These are phyloP conservation scores for Blastomyces silverae DNA, from an alignment of 2,329 filamentous ascomycete species.

Conservation along the genomic window DNA sequence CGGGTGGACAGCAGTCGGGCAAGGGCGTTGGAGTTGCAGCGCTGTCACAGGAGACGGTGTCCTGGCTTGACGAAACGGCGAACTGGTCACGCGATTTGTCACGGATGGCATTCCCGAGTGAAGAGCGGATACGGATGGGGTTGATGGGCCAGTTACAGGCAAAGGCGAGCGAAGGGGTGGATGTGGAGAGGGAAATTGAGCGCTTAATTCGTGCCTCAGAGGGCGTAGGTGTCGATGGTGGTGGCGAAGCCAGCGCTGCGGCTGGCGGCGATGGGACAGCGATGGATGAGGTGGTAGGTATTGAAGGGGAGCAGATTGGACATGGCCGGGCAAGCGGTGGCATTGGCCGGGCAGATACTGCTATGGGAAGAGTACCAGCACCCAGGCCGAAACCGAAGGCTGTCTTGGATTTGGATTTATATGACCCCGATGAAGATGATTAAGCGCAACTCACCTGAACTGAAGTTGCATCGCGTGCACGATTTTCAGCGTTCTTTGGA, in stretches of 20 bases:
- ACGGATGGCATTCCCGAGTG: conserved; percentile 41
- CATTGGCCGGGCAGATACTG: conserved; percentile 14
- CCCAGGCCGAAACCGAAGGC: conserved; percentile 34
- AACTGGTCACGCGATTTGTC: conserved; percentile 36
- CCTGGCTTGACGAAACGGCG: conserved; percentile 40
- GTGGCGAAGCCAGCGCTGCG: conserved; percentile 33
- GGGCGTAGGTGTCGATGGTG: conserved; percentile 46
- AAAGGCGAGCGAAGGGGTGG: conserved; percentile 48
- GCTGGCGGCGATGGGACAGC: conserved; percentile 31
- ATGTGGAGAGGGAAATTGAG: conserved; percentile 48
- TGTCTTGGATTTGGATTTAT: conserved; percentile 40
- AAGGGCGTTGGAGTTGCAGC: conserved; percentile 30
- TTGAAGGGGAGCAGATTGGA: conserved; percentile 27
- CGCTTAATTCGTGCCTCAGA: conserved; percentile 48
- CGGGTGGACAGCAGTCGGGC: background rate
- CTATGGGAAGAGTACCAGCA: conserved; percentile 18
- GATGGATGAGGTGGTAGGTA: conserved; percentile 12
- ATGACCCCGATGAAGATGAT: conserved; percentile 44
- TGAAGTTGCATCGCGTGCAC: too few relatives aligned
- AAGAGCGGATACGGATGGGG: conserved; percentile 41
- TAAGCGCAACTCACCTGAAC: background rate
- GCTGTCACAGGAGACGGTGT: conserved; percentile 37
- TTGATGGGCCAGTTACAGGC: conserved; percentile 43
- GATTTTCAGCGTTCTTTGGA: too few relatives aligned
- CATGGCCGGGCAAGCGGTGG: conserved; percentile 7